These are phyloP conservation scores for Exobasidium cylindrosporum DNA, from an alignment of 1,284 basidiomycete genomes.

Conservation along the genomic window DNA sequence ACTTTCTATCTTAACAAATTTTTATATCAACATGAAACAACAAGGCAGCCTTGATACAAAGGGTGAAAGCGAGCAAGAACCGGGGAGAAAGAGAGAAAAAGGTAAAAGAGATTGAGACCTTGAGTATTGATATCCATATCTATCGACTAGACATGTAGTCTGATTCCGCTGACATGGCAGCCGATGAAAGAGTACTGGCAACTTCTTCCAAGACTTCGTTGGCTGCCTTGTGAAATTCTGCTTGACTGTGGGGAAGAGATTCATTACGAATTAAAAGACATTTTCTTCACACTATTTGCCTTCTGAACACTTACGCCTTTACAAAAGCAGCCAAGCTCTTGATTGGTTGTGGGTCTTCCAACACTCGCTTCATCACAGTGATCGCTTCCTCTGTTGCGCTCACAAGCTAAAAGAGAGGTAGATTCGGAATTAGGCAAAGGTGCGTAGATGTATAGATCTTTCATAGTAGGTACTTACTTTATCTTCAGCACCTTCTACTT, in stretches of 20 bases:
- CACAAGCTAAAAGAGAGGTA: conserved; percentile 63
- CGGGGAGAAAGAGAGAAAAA: conserved; percentile 7
- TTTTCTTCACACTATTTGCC: background rate
- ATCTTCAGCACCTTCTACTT: conserved; percentile 55
- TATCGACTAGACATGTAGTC: conserved; percentile 16
- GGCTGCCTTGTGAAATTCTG: conserved; percentile 77
- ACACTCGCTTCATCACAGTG: conserved; percentile 93
- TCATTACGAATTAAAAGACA: conserved; percentile 70
- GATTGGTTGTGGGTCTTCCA: conserved; percentile 94
- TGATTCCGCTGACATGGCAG: conserved; percentile 18
- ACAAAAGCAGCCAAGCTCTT: conserved; percentile 87
- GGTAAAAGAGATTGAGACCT: background rate
- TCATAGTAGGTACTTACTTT: conserved; percentile 21
- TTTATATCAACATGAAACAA: background rate
- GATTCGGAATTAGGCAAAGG: background rate
- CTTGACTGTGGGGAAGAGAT: conserved; percentile 65
- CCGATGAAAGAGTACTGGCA: background rate
- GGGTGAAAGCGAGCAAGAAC: conserved; percentile 6
- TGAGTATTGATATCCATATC: background rate
- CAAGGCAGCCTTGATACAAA: conserved; percentile 4
- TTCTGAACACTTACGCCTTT: conserved; percentile 63
- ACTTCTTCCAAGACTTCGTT: conserved; percentile 73
- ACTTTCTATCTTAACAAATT: background rate
- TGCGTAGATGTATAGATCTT: background rate
- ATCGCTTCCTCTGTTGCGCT: conserved; percentile 97